Conservation (phyloP, 2,329 filamentous ascomycete genomes). For the Alternaria arborescens region DNA sequence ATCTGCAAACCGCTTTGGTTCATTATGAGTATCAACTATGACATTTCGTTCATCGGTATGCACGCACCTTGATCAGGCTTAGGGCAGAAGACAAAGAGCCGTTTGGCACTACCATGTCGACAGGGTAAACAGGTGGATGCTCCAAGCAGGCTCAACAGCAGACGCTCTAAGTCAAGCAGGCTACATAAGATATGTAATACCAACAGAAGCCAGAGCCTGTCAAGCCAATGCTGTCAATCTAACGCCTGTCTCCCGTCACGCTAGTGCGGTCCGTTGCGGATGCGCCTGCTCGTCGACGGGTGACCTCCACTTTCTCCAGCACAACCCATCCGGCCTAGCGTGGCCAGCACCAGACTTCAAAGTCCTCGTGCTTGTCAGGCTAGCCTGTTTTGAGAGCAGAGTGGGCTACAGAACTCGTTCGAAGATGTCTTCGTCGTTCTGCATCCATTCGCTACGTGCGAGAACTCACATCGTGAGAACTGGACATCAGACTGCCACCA, state of each 20-base stretch:
- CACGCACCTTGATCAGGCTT: not conserved
- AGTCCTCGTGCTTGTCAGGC: not conserved
- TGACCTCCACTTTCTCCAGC: not conserved
- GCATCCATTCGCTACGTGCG: not conserved
- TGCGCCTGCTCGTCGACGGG: not conserved
- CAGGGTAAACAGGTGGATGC: not conserved
- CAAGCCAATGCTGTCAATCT: too few species aligned
- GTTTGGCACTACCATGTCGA: not conserved
- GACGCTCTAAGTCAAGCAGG: not conserved
- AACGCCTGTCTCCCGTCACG: not conserved
- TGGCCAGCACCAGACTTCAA: not conserved
- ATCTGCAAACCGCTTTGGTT: slow-evolving; percentile 1
- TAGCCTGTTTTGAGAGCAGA: too few species aligned
- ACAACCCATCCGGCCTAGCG: not conserved
- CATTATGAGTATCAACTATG: not conserved
- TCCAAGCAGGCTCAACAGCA: not conserved
- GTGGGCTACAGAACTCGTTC: not conserved
- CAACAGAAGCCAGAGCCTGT: too few species aligned
- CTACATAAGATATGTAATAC: too few species aligned
- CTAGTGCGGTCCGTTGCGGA: not conserved
- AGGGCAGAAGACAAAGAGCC: not conserved
- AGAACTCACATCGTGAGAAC: not conserved
- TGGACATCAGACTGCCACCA: slow-evolving; percentile 1
- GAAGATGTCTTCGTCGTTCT: not conserved
- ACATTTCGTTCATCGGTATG: not conserved